phyloP scores from a whole-genome alignment of 768 basidiomycete genomes.

The Dacryopinax primogenitus region DNA sequence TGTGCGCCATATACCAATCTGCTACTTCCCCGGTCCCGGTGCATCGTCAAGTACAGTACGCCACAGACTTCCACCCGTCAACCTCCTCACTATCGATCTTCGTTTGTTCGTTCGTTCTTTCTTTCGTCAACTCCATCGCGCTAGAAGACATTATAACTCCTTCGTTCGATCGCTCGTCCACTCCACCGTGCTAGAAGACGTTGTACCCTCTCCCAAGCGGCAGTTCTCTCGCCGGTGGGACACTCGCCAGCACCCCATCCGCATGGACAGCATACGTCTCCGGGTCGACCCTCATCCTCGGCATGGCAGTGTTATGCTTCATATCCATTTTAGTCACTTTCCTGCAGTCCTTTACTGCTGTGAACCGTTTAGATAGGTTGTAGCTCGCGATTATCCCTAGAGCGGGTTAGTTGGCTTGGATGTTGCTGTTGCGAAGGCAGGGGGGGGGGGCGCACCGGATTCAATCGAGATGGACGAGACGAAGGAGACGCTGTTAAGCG shows the following conservation, averaged over 20 bases:
- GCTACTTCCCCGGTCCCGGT: too few relatives aligned
- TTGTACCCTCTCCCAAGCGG: conserved; percentile 67
- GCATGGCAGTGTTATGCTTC: conserved; percentile 81
- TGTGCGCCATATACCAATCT: too few relatives aligned
- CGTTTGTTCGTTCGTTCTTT: too few relatives aligned
- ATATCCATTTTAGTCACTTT: conserved; percentile 71
- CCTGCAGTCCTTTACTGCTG: conserved; percentile 66
- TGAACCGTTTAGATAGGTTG: conserved; percentile 53
- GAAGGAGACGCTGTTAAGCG: conserved; percentile 73
- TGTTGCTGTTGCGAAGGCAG: background rate
- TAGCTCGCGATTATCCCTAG: conserved; percentile 51
- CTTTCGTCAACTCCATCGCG: too few relatives aligned
- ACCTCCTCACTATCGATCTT: too few relatives aligned
- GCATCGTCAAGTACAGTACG: too few relatives aligned
- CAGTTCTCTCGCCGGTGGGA: conserved; percentile 55
- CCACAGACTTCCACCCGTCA: too few relatives aligned
- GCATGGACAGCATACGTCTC: conserved; percentile 81
- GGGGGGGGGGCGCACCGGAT: conserved; percentile 25
- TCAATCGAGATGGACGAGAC: conserved; percentile 63
- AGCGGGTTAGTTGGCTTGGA: background rate
- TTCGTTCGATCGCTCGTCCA: too few relatives aligned
- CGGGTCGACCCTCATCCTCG: conserved; percentile 79
- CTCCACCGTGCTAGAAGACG: conserved; percentile 41
- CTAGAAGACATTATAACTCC: too few relatives aligned
- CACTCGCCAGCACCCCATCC: conserved; percentile 63